phyloP scores from a whole-genome alignment of 225 moss, liverwort and hornwort species.

The Pseudoscleropodium purum region DNA sequence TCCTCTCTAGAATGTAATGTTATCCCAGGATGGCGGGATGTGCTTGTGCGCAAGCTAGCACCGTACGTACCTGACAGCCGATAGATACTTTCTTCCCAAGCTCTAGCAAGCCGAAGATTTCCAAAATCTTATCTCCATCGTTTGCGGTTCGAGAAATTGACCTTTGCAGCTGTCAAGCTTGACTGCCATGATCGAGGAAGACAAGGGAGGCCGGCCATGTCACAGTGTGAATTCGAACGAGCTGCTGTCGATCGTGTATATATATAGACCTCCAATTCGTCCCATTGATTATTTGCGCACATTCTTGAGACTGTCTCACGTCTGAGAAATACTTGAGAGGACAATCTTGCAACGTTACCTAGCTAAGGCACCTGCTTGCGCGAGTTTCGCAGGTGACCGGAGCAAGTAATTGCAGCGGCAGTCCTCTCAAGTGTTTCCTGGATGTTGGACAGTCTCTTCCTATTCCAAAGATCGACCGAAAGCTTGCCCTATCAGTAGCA shows the following conservation, averaged over 20 bases:
- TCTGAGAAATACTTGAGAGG: constrained; percentile 45
- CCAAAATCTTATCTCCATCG: neutral
- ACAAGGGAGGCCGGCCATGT: neutral
- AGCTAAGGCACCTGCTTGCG: neutral
- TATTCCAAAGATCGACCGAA: neutral
- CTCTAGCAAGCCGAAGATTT: neutral
- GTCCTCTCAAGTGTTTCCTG: constrained; percentile 11
- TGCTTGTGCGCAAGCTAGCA: neutral
- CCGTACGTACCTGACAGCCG: neutral
- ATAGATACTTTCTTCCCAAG: neutral
- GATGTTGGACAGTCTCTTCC: neutral
- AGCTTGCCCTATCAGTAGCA: neutral
- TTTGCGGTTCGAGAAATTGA: neutral
- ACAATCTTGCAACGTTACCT: neutral
- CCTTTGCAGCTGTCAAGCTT: neutral
- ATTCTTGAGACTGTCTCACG: neutral
- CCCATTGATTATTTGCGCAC: neutral
- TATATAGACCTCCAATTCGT: neutral
- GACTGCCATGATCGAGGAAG: neutral
- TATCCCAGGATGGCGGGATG: neutral
- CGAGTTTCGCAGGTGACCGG: neutral
- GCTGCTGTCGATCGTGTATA: neutral
- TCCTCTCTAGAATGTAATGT: neutral
- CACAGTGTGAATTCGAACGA: neutral
- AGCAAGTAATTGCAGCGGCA: neutral